Evolutionary conservation across 2,329 filamentous ascomycete species (phyloP), one percentile per base, ranked within the genome.

Genomic region (Bisporella sp.): DNA sequence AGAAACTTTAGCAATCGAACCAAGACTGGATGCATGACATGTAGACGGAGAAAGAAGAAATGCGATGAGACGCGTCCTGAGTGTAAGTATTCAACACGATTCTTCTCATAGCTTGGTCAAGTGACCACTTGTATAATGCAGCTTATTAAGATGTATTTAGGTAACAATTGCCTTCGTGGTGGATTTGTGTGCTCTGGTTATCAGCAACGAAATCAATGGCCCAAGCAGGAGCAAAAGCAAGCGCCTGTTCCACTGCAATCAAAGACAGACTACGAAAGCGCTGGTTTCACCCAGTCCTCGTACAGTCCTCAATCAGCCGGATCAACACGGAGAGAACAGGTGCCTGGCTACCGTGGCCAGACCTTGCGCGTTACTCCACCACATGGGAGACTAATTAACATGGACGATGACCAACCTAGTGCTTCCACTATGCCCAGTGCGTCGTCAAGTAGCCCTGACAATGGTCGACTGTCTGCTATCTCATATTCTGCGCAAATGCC

Each of bases 11-110:
- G 89, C 71, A 96, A 96, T 68, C 80, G 92, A 52, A 96, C 92
- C 21, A 97, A 97, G 71, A 96, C 91, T 7, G 90, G 91, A 32
- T 97, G 92, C 67, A 82, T 95, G 69, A 97, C 92, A 5, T 97
- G 92, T 67, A 79, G 92, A 53, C 81, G 82, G 65, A 80, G 92
- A 52, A 97, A 97, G 78, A 97, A 97, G 81, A 97, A 97, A 71
- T 97, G 93, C 65, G 92, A 97, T 65, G 93, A 97, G 72, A 80
- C 79, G 48, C 95, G 95, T 68, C 93, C 93, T 30, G 83, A 89
- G 68, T 97, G 93, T 95, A 75, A 76, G 87, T 75, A 9, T 9
- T 37, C 8, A 8, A 9, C 8, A 37, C 8, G 8, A 9, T 37
- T 37, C 35, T 37, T 37, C n/a, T n/a, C 35, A n/a, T 37, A 4